Evolutionary conservation across 192 early-diverging fungal genomes (phyloP).

Genomic region (Backusella sp.): DNA sequence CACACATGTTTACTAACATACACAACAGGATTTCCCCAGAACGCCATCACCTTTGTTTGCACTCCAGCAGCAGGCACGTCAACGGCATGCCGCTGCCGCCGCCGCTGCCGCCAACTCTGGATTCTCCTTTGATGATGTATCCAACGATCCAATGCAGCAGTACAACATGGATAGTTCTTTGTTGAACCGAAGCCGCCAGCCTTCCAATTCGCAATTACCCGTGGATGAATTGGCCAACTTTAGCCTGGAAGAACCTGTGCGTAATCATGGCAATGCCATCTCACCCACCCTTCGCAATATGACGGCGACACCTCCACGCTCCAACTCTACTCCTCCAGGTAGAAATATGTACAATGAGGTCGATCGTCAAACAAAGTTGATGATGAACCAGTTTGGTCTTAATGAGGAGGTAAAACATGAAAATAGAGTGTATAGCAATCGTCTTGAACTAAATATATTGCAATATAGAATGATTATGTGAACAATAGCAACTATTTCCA

Average conservation of each 20-base stretch:
- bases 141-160: constrained; percentile 18
- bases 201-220: constrained; percentile 1
- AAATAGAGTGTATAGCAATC: background rate
- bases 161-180: background rate
- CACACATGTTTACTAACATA: no score
- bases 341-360: constrained; percentile 18
- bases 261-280: background rate
- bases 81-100: constrained; percentile 22
- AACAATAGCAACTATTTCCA: constrained; percentile 13
- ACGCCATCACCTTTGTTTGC: constrained; percentile 54
- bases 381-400: constrained; percentile 23
- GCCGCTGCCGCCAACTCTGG: background rate
- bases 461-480: background rate
- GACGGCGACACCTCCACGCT: constrained; percentile 23
- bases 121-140: constrained; percentile 15
- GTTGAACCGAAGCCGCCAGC: background rate
- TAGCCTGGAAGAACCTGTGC: background rate
- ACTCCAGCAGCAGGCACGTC: constrained; percentile 43
- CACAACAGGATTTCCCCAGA: constrained; percentile 47
- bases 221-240: background rate
- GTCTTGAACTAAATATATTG: background rate
- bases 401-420: constrained; percentile 26
- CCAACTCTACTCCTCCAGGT: constrained; percentile 30
- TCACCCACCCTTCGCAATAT: constrained; percentile 23
- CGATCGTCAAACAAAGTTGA: constrained; percentile 12